Conservation (phyloP, 768 basidiomycete species). For the Rhizopogon rudus region DNA sequence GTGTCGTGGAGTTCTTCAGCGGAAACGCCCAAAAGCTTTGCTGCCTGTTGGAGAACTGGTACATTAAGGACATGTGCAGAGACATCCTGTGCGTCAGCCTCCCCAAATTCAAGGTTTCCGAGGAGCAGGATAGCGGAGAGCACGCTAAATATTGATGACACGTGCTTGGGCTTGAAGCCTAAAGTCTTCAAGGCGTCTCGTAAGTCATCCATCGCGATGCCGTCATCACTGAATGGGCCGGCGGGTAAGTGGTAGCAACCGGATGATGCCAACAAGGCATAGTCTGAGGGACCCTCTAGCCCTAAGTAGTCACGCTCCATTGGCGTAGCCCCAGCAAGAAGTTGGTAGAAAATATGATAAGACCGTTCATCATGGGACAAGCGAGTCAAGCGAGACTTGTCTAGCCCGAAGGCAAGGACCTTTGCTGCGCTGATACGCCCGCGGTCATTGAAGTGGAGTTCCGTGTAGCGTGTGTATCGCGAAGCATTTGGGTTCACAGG, state of each 20-base stretch:
- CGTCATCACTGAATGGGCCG: constrained; percentile 59
- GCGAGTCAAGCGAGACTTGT: constrained; percentile 52
- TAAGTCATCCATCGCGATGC: constrained; percentile 52
- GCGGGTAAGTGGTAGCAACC: constrained; percentile 61
- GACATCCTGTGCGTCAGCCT: constrained; percentile 50
- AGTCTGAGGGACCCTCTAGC: constrained; percentile 56
- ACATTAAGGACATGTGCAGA: constrained; percentile 45
- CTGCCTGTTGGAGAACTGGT: constrained; percentile 43
- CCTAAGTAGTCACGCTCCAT: constrained; percentile 47
- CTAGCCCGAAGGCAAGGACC: constrained; percentile 55
- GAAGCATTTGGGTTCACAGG: constrained; percentile 59
- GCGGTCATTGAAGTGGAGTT: constrained; percentile 55
- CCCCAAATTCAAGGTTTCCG: constrained; percentile 54
- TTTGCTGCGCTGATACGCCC: constrained; percentile 55
- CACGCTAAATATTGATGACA: constrained; percentile 48
- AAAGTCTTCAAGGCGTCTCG: constrained; percentile 50
- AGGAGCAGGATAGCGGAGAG: constrained; percentile 51
- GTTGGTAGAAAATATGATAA: constrained; percentile 64
- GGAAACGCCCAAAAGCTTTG: constrained; percentile 46
- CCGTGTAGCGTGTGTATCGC: constrained; percentile 53
- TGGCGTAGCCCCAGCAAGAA: constrained; percentile 54
- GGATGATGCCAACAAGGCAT: constrained; percentile 52
- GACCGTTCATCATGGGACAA: constrained; percentile 58
- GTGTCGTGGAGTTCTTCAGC: constrained; percentile 49
- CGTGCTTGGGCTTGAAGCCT: constrained; percentile 59